Conservation (phyloP, 345 rosid genomes). For the Acer saccharum region DNA sequence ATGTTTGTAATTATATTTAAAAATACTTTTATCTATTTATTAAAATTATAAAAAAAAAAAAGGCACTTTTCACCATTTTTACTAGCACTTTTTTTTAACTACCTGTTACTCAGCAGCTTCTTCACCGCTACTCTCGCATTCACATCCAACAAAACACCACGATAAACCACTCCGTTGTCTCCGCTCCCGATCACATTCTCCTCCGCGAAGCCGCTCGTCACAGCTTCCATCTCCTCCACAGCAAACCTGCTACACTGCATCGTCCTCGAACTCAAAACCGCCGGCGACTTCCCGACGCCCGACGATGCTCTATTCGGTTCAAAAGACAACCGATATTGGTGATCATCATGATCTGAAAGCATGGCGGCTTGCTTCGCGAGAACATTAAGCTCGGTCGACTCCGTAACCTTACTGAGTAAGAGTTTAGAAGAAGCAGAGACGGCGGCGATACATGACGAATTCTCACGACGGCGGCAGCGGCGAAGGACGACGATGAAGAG, state of each 20-base stretch:
- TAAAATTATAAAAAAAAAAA: too few species aligned
- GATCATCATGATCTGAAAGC: neutral
- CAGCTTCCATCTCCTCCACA: constrained; percentile 45
- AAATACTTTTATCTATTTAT: neutral
- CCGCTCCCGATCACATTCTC: constrained; percentile 59
- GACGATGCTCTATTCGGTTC: neutral
- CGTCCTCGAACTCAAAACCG: constrained; percentile 10
- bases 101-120: constrained; percentile 49
- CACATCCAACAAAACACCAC: constrained; percentile 46
- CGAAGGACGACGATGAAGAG: constrained; percentile 36
- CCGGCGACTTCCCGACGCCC: neutral
- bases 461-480: neutral
- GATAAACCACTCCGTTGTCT: constrained; percentile 47
- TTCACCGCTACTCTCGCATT: constrained; percentile 56
- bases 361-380: neutral
- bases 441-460: neutral
- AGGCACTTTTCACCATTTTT: neutral
- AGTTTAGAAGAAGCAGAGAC: neutral
- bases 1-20: too few species aligned
- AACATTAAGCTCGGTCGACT: constrained; percentile 27
- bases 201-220: constrained; percentile 54
- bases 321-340: neutral
- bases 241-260: constrained; percentile 34
- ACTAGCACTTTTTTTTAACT: neutral
- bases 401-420: neutral